Conservation (phyloP, 2,329 filamentous ascomycete species). For the Hymenoscyphus fraxineus region DNA sequence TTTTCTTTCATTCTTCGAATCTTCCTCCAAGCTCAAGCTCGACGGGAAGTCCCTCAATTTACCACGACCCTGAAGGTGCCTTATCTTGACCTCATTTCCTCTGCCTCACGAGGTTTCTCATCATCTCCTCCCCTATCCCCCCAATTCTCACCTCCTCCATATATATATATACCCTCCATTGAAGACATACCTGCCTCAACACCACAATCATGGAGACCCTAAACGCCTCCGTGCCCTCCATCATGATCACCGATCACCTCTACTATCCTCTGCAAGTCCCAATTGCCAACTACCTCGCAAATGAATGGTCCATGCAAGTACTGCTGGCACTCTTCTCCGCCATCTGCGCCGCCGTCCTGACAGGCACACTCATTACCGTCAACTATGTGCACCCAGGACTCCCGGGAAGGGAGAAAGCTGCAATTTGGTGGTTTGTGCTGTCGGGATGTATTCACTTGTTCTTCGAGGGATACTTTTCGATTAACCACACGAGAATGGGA, state of each 20-base stretch:
- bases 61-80: background rate
- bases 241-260: constrained; percentile 47
- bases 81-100: background rate
- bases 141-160: background rate
- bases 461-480: constrained; percentile 44
- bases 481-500: constrained; percentile 42
- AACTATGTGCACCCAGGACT: constrained; percentile 51
- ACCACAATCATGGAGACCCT: constrained; percentile 20
- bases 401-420: constrained; percentile 50
- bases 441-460: constrained; percentile 39
- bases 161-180: background rate
- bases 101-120: too few species aligned
- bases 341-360: constrained; percentile 55
- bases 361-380: constrained; percentile 50
- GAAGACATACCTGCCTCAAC: background rate
- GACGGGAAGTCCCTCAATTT: constrained; percentile 3
- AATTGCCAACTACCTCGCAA: constrained; percentile 62
- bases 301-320: constrained; percentile 55
- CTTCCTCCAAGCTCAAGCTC: background rate
- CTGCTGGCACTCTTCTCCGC: constrained; percentile 58
- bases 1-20: too few species aligned
- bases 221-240: constrained; percentile 19
- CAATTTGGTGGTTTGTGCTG: constrained; percentile 72
- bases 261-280: constrained; percentile 66
- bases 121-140: background rate